phyloP scores from a whole-genome alignment of 75 land plant genomes.

The Picea glauca region DNA sequence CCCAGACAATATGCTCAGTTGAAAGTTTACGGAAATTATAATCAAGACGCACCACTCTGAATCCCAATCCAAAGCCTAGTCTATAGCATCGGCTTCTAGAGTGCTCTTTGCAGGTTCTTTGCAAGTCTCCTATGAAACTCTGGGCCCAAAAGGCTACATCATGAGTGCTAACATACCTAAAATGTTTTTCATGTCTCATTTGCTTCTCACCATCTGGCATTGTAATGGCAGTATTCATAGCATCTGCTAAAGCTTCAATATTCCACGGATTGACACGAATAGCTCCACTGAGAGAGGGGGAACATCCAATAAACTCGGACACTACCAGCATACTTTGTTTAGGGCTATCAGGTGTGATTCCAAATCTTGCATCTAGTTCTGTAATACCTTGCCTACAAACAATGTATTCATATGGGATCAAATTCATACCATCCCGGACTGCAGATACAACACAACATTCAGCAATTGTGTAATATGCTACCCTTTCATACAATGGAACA shows the following conservation, averaged over 20 bases:
- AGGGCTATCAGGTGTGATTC: slow-evolving; percentile 18
- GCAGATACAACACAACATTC: slow-evolving; percentile 90
- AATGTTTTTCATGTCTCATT: slow-evolving; percentile 67
- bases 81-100: slow-evolving; percentile 56
- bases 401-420: slow-evolving; percentile 80
- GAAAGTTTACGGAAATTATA: slow-evolving; percentile 71
- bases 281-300: slow-evolving; percentile 88
- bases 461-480: slow-evolving; percentile 71
- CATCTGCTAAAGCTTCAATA: slow-evolving; percentile 80
- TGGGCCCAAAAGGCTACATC: slow-evolving; percentile 78
- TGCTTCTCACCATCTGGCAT: slow-evolving; percentile 67
- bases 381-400: slow-evolving; percentile 67
- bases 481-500: slow-evolving; percentile 55
- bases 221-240: slow-evolving; percentile 57
- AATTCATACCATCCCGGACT: slow-evolving; percentile 89
- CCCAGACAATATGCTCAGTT: slow-evolving; percentile 65
- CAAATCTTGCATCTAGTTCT: slow-evolving; percentile 30
- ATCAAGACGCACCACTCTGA: slow-evolving; percentile 71
- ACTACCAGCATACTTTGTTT: slow-evolving; percentile 74
- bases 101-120: slow-evolving; percentile 70
- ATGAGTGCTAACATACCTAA: slow-evolving; percentile 76
- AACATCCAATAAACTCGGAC: slow-evolving; percentile 89
- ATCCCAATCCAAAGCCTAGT: slow-evolving; percentile 77
- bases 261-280: slow-evolving; percentile 92
- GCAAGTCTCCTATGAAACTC: slow-evolving; percentile 57